Base-by-base conservation (phyloP, 2,329 filamentous ascomycete species). In the Aspergillus glaucus region DNA sequence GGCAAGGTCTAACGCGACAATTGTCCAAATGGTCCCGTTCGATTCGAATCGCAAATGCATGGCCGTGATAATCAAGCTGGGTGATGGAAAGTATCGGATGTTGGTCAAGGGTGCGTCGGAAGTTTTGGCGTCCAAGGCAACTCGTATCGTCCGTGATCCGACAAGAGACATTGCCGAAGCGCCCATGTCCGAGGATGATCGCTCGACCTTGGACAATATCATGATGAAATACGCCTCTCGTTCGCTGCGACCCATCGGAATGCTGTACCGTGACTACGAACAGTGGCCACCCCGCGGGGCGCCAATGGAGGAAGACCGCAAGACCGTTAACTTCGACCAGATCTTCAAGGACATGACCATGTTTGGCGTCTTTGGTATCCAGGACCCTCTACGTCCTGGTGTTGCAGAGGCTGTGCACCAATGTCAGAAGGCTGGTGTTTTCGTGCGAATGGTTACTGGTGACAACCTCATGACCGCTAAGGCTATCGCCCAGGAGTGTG, bases 391-490 rank as follows among this genome's bases (percentile, higher is more conserved):
- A 10, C 85, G 87, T 52, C 77, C 80, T 0, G 87, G 86, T 52
- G 87, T 91, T n/a, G 76, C 76, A 1, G 81, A 88, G 45, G 86
- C 87, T 9, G 87, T 92, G 24, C 75, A 74, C 50, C 77, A 83
- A 50, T 91, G 87, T 62, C 86, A 91, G 63, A 77, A 79, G 48
- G 87, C 87, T 4, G 87, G 87, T 51, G 87, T 92, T 9, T 79
- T 85, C 52, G 86, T 91, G 15, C 85, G 87, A 61, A 92, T 92
- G 87, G 87, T 92, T 2, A 92, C 87, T 4, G 87, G 87, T 54
- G 87, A 92, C 71, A 91, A 92, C 70, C 82, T 86, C 56, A 72
- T 87, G 50, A 92, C 87, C 6, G 87, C 87, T 1, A 81, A 86
- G 64, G 85, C 87, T 19, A 92, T 92, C 59, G 87, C 87, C 17